phyloP scores from a whole-genome alignment of 306 rosid genomes.

The Casuarina equisetifolia region DNA sequence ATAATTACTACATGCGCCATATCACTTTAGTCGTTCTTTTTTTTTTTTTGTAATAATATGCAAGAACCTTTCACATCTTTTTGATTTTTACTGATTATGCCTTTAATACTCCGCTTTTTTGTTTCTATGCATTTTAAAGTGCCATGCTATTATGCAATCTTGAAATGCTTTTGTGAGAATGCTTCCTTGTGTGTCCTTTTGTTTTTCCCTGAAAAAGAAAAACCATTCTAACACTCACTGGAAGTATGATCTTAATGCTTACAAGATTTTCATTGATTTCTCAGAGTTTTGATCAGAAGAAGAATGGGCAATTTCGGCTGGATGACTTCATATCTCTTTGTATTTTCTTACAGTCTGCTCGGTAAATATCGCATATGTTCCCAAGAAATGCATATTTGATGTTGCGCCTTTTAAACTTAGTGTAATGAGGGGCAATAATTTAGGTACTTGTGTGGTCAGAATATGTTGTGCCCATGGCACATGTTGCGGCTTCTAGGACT shows the following conservation, averaged over 20 bases:
- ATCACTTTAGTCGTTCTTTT: background rate
- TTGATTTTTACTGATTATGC: background rate
- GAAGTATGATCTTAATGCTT: background rate
- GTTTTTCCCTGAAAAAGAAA: background rate
- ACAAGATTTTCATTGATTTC: slow-evolving; percentile 26
- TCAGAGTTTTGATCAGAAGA: slow-evolving; percentile 91
- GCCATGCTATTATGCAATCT: background rate
- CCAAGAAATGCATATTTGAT: background rate
- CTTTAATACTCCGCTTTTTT: background rate
- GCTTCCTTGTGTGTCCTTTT: background rate
- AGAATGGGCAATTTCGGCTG: slow-evolving; percentile 72
- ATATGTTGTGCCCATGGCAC: background rate
- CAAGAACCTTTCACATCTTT: background rate
- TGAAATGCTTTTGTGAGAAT: background rate
- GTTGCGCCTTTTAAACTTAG: background rate
- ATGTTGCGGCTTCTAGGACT: slow-evolving; percentile 1
- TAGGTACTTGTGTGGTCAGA: too few species aligned
- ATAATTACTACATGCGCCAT: background rate
- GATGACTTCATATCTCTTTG: slow-evolving; percentile 85
- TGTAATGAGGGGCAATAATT: background rate
- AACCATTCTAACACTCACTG: background rate
- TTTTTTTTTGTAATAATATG: background rate
- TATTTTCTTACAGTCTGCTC: slow-evolving; percentile 77
- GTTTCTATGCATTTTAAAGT: background rate
- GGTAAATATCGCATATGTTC: slow-evolving; percentile 42